These are phyloP conservation scores for Nothomitra cinnamomea DNA, from an alignment of 2,329 filamentous ascomycete genomes.

Conservation along the genomic window DNA sequence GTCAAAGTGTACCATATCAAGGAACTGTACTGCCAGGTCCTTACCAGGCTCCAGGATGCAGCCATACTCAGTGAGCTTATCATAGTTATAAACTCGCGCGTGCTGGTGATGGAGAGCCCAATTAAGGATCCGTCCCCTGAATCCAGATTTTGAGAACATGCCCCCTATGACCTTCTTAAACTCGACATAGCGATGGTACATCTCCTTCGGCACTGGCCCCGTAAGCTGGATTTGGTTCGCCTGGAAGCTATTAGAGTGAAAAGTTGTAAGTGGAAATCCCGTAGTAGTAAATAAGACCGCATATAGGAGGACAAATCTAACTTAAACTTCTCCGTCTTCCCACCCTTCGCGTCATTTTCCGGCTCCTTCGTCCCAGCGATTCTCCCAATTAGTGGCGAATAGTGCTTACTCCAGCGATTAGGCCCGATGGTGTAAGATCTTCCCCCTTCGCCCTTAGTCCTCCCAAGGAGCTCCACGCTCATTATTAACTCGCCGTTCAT, in stretches of 20 bases:
- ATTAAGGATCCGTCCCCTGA: slow-evolving; percentile 67
- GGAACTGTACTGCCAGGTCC: slow-evolving; percentile 60
- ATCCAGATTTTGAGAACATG: slow-evolving; percentile 67
- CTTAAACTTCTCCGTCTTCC: slow-evolving; percentile 56
- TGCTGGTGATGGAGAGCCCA: slow-evolving; percentile 84
- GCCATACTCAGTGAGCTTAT: slow-evolving; percentile 57
- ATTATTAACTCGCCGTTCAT: slow-evolving; percentile 55
- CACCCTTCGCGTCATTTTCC: slow-evolving; percentile 34
- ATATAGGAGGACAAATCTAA: slow-evolving; percentile 6
- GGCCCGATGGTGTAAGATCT: slow-evolving; percentile 68
- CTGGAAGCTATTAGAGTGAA: slow-evolving; percentile 52
- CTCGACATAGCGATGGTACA: slow-evolving; percentile 88
- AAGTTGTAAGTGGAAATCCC: slow-evolving; percentile 1
- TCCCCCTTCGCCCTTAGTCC: slow-evolving; percentile 46
- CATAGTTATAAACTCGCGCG: slow-evolving; percentile 74
- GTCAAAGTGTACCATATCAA: slow-evolving; percentile 75
- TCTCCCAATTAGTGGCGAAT: slow-evolving; percentile 74
- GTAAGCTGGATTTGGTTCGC: slow-evolving; percentile 77
- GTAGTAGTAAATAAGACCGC: neutral
- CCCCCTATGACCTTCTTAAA: slow-evolving; percentile 78
- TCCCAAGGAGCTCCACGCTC: slow-evolving; percentile 62
- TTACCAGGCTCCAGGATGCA: slow-evolving; percentile 46
- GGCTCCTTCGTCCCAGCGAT: slow-evolving; percentile 56
- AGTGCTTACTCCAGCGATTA: slow-evolving; percentile 63
- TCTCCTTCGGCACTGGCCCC: slow-evolving; percentile 60